Conservation (phyloP, 495 filamentous ascomycete genomes). For the Penicillium psychrofluorescens region DNA sequence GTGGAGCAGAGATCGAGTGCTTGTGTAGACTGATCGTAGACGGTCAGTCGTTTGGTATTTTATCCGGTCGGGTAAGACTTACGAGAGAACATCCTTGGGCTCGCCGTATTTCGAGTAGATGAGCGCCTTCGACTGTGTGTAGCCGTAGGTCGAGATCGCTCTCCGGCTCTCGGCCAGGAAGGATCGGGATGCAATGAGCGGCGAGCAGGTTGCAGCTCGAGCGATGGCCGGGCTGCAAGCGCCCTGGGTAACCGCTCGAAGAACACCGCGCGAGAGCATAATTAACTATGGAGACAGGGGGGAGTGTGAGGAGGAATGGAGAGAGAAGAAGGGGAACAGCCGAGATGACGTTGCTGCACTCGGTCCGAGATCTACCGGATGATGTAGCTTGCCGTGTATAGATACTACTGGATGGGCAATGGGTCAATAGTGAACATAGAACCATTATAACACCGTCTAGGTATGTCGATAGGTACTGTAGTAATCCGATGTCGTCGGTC, state of each 20-base stretch:
- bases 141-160: conserved; percentile 76
- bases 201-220: conserved; percentile 1
- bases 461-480: too few species aligned
- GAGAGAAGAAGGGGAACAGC: not conserved
- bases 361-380: not conserved
- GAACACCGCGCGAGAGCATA: conserved; percentile 29
- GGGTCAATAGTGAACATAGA: too few species aligned
- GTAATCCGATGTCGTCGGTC: too few species aligned
- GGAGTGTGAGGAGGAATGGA: not conserved
- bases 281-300: not conserved
- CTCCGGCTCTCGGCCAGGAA: conserved; percentile 12
- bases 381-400: too few species aligned
- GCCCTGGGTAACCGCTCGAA: conserved; percentile 15
- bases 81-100: conserved; percentile 73
- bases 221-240: conserved; percentile 7
- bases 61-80: conserved; percentile 6
- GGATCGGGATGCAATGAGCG: too few species aligned
- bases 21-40: conserved; percentile 55
- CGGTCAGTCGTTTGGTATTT: not conserved
- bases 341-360: not conserved
- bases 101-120: conserved; percentile 81
- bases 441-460: too few species aligned
- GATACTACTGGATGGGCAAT: too few species aligned
- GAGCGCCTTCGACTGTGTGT: conserved; percentile 92
- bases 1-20: conserved; percentile 69